Conservation (phyloP, 495 filamentous ascomycete genomes). For the Tuber umbilicatum region DNA sequence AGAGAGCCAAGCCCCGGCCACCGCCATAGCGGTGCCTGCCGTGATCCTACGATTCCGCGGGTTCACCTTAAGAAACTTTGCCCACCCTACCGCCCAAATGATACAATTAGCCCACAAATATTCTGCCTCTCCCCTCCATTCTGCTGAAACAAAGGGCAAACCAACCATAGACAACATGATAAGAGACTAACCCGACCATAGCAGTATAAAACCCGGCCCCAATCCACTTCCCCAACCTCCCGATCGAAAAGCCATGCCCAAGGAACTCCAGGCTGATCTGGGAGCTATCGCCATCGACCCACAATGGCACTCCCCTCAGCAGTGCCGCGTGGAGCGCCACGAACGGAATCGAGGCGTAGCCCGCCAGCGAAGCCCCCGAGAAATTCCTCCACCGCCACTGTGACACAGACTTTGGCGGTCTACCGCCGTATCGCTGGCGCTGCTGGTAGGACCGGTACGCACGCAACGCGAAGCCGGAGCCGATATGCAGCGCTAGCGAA, state of each 20-base stretch:
- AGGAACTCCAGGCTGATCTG: conserved; percentile 75
- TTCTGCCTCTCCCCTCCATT: conserved; percentile 42
- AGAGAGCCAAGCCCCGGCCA: conserved; percentile 66
- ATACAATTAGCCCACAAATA: conserved; percentile 46
- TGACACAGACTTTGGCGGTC: conserved; percentile 47
- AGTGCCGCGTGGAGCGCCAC: conserved; percentile 63
- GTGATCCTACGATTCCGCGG: conserved; percentile 63
- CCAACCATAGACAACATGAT: conserved; percentile 75
- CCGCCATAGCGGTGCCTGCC: conserved; percentile 54
- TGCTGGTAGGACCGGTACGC: conserved; percentile 63
- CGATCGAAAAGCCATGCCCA: conserved; percentile 71
- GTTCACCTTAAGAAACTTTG: conserved; percentile 45
- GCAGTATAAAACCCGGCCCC: conserved; percentile 55
- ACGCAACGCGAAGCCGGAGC: conserved; percentile 67
- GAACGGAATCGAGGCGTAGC: conserved; percentile 59
- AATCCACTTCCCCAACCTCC: conserved; percentile 56
- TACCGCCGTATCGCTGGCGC: conserved; percentile 60
- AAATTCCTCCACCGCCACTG: conserved; percentile 55
- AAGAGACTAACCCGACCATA: conserved; percentile 62
- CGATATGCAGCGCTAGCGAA: conserved; percentile 54
- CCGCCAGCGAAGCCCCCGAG: conserved; percentile 58
- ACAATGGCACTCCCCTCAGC: conserved; percentile 63
- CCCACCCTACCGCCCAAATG: conserved; percentile 45
- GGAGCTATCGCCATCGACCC: conserved; percentile 73
- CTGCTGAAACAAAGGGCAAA: conserved; percentile 43